Base-by-base conservation (phyloP, 2,329 filamentous ascomycete species). In the Scedosporium minutisporum region DNA sequence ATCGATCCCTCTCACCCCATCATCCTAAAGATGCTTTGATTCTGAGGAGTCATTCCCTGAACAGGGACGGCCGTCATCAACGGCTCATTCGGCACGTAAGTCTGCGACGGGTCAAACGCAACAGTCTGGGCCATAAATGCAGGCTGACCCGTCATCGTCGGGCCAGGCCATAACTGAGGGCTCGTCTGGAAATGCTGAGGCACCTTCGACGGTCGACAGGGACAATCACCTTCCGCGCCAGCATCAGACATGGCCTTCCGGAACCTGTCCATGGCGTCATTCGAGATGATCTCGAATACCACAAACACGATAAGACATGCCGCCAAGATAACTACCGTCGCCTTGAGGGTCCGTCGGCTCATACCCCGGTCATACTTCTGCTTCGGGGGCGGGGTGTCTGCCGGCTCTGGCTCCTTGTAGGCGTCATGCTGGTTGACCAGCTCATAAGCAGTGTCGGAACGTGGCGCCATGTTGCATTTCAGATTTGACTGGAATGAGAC, bases 81-180 rank as follows among this genome's bases (percentile, higher is more conserved):
- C 58, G 89, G 89, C 58, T 81, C 77, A 68, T 89, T 89, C 14
- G 88, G 86, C 38, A 87, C 83, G 69, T 85, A 91, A 4, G 85
- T 80, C 1, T 75, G 82, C 7, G 84, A 80, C 65, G 89, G 88
- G 21, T 87, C 81, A 46, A 89, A 85, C 1, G 82, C 81, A 66
- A 88, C 86, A 6, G 85, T 90, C 74, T 90, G 83, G 1, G 88
- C 89, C 63, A 92, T 76, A 71, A 90, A 91, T 1, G 89, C 84
- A 27, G 87, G 78, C 63, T 75, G 76, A 14, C 89, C 89, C 1
- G 88, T 92, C n/a, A 85, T 79, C 4, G 86, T 90, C 44, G 87
- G 87, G 1, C 87, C 87, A 72, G 79, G 74, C 78, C 80, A 85
- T 55, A 86, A 71, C 71, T 87, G 77, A 3, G 84, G 83, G 25